Percentiles rank a stretch among this genome's conserved stretches.
phyloP scores from a whole-genome alignment of 768 basidiomycete genomes.

The Pholiota conissans region DNA sequence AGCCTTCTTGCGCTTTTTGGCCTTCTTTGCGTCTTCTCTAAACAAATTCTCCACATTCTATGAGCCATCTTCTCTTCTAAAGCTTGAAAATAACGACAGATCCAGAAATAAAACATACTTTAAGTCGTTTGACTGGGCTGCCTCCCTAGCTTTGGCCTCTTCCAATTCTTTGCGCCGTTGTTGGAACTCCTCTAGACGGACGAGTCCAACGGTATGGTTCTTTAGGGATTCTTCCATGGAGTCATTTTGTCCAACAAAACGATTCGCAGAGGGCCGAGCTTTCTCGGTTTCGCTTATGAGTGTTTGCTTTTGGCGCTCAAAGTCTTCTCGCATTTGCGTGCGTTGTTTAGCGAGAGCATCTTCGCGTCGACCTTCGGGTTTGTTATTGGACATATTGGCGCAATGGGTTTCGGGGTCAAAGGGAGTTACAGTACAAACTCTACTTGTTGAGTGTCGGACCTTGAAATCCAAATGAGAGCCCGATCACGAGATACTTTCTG shows the following conservation, averaged over 20 bases:
- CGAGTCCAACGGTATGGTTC: conserved; percentile 88
- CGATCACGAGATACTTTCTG: conserved; percentile 7
- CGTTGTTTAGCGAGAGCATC: conserved; percentile 86
- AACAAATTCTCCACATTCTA: conserved; percentile 77
- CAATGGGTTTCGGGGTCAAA: conserved; percentile 9
- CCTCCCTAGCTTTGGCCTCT: conserved; percentile 88
- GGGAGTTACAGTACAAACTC: conserved; percentile 8
- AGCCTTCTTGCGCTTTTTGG: conserved; percentile 91
- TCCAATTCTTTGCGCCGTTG: conserved; percentile 86
- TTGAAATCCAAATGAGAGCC: conserved; percentile 19
- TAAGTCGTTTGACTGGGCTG: conserved; percentile 78
- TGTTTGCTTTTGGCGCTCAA: conserved; percentile 75
- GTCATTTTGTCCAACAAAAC: conserved; percentile 93
- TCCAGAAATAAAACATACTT: conserved; percentile 63
- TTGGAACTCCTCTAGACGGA: conserved; percentile 90
- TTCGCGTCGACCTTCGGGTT: conserved; percentile 83
- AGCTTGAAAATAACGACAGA: conserved; percentile 14
- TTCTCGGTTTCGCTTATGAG: conserved; percentile 92
- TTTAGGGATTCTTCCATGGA: conserved; percentile 93
- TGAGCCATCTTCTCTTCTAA: conserved; percentile 55
- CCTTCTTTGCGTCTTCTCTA: conserved; percentile 84
- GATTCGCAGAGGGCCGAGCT: conserved; percentile 80
- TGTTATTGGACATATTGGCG: conserved; percentile 66
- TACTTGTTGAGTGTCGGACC: conserved; percentile 21
- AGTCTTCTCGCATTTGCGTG: conserved; percentile 76